These are phyloP conservation scores for Stephanodiscus triporus DNA, from an alignment of 108 stramenopile species.

Conservation along the genomic window DNA sequence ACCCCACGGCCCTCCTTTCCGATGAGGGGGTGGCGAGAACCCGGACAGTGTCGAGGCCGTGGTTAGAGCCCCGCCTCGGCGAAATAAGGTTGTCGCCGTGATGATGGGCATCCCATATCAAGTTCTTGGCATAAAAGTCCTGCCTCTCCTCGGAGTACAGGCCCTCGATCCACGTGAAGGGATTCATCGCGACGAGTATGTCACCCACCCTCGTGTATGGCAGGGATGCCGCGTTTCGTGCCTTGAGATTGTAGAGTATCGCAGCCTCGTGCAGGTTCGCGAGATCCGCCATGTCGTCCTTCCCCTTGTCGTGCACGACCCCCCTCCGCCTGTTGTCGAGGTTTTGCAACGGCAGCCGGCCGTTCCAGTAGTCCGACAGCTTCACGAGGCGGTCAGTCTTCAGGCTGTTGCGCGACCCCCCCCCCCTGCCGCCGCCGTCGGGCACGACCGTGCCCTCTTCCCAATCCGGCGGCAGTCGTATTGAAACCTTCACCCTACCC, in stretches of 20 bases:
- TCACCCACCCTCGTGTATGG: constrained; percentile 93
- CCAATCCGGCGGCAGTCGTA: constrained; percentile 60
- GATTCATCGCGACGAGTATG: constrained; percentile 93
- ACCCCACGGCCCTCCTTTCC: constrained; percentile 59
- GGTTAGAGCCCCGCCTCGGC: no score
- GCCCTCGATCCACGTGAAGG: constrained; percentile 85
- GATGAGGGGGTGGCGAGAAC: constrained; percentile 46
- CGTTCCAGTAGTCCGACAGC: constrained; percentile 61
- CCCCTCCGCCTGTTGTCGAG: constrained; percentile 47
- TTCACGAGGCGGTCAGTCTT: constrained; percentile 54
- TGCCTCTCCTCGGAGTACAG: constrained; percentile 68
- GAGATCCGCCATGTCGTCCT: constrained; percentile 89
- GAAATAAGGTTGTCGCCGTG: constrained; percentile 24
- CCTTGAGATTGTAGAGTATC: constrained; percentile 90
- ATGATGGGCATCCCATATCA: constrained; percentile 64
- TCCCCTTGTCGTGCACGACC: no score
- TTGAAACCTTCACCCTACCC: constrained; percentile 51
- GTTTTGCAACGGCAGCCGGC: constrained; percentile 67
- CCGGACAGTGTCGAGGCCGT: not conserved
- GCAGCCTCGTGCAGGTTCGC: constrained; percentile 95
- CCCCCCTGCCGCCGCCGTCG: constrained; percentile 1
- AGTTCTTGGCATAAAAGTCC: constrained; percentile 61
- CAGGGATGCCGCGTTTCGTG: constrained; percentile 59
- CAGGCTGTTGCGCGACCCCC: constrained; percentile 1
- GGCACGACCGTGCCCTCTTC: constrained; percentile 46